phyloP scores from a whole-genome alignment of 352 stramenopile genomes.

The Globisporangium perplexum region DNA sequence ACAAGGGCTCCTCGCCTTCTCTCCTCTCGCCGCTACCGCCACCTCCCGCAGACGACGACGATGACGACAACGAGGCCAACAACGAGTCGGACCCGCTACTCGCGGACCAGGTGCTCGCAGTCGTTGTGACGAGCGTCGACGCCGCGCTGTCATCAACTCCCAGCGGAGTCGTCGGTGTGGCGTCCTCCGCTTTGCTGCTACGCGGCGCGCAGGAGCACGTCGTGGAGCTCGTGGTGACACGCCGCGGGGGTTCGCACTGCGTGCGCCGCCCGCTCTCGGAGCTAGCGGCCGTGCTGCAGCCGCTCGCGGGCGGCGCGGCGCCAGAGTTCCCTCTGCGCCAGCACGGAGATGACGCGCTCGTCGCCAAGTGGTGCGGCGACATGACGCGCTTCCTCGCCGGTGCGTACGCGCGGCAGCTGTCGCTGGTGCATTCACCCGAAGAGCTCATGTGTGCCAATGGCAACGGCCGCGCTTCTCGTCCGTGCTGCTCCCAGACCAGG shows the following conservation, averaged over 20 bases:
- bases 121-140: conserved; percentile 67
- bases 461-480: neutral
- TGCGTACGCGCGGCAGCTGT: no score
- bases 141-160: conserved; percentile 9
- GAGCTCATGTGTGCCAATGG: neutral
- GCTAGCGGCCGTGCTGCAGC: conserved; percentile 33
- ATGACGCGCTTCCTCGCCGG: conserved; percentile 54
- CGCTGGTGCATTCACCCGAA: neutral
- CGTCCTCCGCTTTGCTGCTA: conserved; percentile 18
- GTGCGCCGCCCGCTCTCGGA: conserved; percentile 34
- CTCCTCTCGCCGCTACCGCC: neutral
- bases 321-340: conserved; percentile 38
- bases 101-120: conserved; percentile 36
- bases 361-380: conserved; percentile 63
- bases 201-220: conserved; percentile 19
- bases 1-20: neutral
- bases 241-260: conserved; percentile 43
- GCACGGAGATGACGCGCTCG: conserved; percentile 33
- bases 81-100: conserved; percentile 9
- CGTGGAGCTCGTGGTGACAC: conserved; percentile 64
- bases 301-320: neutral
- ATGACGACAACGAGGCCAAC: neutral
- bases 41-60: neutral
- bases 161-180: conserved; percentile 30
- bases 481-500: conserved; percentile 6